A percentile compares a stretch with the other conserved stretches of the same genome.
Evolutionary conservation across 2,329 filamentous ascomycete genomes (phyloP).

Genomic region (Curvularia verruculosa): DNA sequence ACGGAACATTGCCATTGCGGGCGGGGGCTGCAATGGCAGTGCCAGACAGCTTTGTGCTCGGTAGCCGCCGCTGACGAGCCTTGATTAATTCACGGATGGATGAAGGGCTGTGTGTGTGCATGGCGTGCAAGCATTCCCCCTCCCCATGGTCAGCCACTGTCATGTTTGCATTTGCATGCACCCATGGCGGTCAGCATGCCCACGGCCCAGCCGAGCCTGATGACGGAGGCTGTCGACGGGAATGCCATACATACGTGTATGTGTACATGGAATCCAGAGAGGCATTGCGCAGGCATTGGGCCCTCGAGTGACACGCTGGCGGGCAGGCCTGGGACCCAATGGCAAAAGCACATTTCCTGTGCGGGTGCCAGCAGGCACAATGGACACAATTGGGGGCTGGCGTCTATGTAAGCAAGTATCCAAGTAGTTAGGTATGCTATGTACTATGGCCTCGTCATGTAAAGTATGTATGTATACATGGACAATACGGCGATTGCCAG

Average conservation of each 20-base stretch:
- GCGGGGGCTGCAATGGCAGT: slow-evolving; percentile 29
- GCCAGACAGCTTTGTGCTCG: slow-evolving; percentile 24
- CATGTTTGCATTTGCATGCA: slow-evolving; percentile 28
- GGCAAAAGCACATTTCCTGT: slow-evolving; percentile 22
- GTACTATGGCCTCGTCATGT: too few relatives aligned
- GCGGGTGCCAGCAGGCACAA: slow-evolving; percentile 18
- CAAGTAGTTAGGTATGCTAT: too few relatives aligned
- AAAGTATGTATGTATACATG: too few relatives aligned
- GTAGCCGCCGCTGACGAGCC: slow-evolving; percentile 20
- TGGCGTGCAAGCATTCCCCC: slow-evolving; percentile 5
- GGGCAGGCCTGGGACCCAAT: slow-evolving; percentile 27
- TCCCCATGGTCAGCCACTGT: slow-evolving; percentile 13
- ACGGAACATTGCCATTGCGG: background rate
- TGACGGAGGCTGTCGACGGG: too few relatives aligned
- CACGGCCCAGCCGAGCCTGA: too few relatives aligned
- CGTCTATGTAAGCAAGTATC: too few relatives aligned
- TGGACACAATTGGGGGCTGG: too few relatives aligned
- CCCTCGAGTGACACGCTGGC: slow-evolving; percentile 29
- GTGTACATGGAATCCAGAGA: too few relatives aligned
- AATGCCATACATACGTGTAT: slow-evolving; percentile 14
- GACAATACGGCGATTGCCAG: too few relatives aligned
- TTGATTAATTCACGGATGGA: background rate
- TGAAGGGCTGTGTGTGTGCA: background rate
- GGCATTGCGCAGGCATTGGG: slow-evolving; percentile 21
- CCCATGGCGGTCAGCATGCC: slow-evolving; percentile 28